Conservation (phyloP, 2,329 filamentous ascomycete species). For the Dendryphion nanum region DNA sequence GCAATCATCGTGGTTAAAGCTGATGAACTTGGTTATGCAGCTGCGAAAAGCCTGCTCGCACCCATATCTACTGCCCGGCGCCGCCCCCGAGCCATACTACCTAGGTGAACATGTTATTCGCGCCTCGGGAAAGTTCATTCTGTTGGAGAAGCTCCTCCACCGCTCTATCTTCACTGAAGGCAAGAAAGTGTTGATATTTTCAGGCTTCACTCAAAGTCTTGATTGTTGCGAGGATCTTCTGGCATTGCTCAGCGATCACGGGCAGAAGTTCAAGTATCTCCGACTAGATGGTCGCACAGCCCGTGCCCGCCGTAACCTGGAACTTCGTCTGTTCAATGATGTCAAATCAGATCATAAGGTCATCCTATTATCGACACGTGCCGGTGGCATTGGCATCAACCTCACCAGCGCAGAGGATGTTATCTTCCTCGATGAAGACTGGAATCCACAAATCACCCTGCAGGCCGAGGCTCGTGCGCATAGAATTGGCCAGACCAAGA, state of each 20-base stretch:
- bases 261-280: conserved; percentile 44
- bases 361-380: conserved; percentile 56
- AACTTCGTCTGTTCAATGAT: conserved; percentile 55
- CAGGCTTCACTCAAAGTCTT: conserved; percentile 52
- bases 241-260: conserved; percentile 41
- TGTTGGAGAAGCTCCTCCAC: conserved; percentile 52
- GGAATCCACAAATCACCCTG: conserved; percentile 54
- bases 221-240: conserved; percentile 55
- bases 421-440: conserved; percentile 57
- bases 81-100: conserved; percentile 47
- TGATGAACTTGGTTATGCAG: conserved; percentile 58
- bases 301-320: conserved; percentile 51
- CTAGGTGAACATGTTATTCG: conserved; percentile 49
- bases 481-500: conserved; percentile 54
- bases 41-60: conserved; percentile 57
- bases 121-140: conserved; percentile 57
- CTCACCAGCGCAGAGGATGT: conserved; percentile 55
- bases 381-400: conserved; percentile 57
- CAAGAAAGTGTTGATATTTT: conserved; percentile 60
- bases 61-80: conserved; percentile 51
- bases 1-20: conserved; percentile 46
- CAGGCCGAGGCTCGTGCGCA: conserved; percentile 57
- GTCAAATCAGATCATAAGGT: conserved; percentile 47
- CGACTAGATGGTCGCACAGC: conserved; percentile 53
- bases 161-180: conserved; percentile 49